Conservation (phyloP, 306 rosid genomes). For the Castanea sativa region DNA sequence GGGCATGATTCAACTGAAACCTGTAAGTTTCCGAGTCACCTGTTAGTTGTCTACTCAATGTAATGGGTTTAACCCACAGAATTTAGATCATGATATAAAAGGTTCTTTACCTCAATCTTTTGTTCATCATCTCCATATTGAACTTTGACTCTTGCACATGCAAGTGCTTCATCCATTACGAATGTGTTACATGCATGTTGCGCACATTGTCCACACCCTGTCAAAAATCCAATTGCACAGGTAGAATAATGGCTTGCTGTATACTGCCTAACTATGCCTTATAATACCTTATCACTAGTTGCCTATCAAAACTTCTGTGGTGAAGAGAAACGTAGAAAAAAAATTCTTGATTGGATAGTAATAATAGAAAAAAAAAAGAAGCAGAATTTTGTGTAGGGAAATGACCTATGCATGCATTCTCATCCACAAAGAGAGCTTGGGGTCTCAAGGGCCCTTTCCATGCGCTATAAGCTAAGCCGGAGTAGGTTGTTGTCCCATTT, state of each 20-base stretch:
- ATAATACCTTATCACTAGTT: no score
- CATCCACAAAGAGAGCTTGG: conserved; percentile 80
- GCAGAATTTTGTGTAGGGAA: background rate
- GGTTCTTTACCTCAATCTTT: conserved; percentile 50
- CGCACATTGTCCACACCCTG: conserved; percentile 77
- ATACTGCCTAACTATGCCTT: background rate
- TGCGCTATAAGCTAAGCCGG: conserved; percentile 47
- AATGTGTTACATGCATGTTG: conserved; percentile 70
- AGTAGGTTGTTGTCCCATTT: conserved; percentile 32
- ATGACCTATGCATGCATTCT: conserved; percentile 76
- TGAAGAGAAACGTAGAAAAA: background rate
- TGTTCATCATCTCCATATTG: conserved; percentile 64
- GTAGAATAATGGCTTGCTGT: background rate
- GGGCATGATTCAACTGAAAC: conserved; percentile 75
- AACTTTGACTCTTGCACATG: conserved; percentile 72
- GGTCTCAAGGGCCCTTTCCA: conserved; percentile 73
- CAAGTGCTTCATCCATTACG: conserved; percentile 58
- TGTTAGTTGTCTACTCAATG: background rate
- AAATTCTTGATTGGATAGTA: background rate
- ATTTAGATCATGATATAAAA: background rate
- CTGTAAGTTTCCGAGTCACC: conserved; percentile 31
- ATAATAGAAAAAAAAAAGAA: background rate
- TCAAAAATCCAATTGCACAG: background rate
- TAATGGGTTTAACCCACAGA: background rate
- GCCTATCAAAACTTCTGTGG: background rate